Base-by-base conservation (phyloP, 768 basidiomycete genomes). In the Termitomyces sp. region DNA sequence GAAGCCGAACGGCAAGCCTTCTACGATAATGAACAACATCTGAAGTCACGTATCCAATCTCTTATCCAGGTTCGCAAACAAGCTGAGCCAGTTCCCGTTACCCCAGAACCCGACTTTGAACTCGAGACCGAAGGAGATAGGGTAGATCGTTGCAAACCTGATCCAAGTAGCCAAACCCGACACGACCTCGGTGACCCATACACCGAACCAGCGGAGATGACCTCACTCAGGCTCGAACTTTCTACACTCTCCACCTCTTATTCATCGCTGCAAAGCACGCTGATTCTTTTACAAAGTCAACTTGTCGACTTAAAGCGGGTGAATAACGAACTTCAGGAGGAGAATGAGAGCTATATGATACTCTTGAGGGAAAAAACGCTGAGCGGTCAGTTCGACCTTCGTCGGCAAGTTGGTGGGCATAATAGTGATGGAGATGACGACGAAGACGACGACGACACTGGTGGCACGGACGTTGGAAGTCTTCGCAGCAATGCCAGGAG, bases 261-360 rank as follows among this genome's bases (percentile, higher is more conserved):
- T 70, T 72, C 84, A 0, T 94, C 91, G 6, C 74, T 97, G 20
- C 87, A 95, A 66, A 89, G 84, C 59, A 95, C 93, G 32, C 77
- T 95, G 10, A 79, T 89, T n/a, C 84, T 94, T 38, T 77, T 95
- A 44, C 90, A 92, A 70, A 82, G 84, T 3, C 94, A 98, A 68
- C 79, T 97, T 12, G 78, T 87, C 36, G 95, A 98, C 68, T 74
- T 98, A 55, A 92, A 94, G 73, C 78, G 90, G 56, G 88, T 95
- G 61, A 97, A 97, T 70, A 82, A 87, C 63, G 85, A 89, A 63
- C 72, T 94, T 43, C 93, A 95, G 72, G 95, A 98, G 72, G 95
- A 98, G 66, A 99, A 98, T 71, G 95, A 97, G 73, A 91, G 91
- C 52, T 99, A 94, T 76, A 93, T 96, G 82, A 92, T 95, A 62